These are phyloP conservation scores for Suillus spraguei DNA, from an alignment of 768 basidiomycete species.

Conservation along the genomic window DNA sequence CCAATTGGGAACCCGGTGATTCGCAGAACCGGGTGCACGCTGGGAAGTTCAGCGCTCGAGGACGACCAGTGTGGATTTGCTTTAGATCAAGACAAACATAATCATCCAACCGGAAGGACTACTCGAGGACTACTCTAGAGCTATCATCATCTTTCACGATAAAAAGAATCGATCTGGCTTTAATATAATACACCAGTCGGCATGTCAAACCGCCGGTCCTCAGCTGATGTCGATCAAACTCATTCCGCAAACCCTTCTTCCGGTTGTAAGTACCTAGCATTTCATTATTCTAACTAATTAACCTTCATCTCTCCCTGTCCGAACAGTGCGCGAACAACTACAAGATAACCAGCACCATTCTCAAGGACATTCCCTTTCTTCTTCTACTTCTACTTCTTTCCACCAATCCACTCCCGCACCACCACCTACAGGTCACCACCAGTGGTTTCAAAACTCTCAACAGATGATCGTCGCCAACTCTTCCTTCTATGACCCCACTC, in stretches of 20 bases:
- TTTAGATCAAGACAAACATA: background rate
- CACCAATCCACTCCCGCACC: slow-evolving; percentile 6
- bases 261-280: slow-evolving; percentile 29
- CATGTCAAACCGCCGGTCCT: slow-evolving; percentile 27
- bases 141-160: background rate
- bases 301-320: background rate
- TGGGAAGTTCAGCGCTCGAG: background rate
- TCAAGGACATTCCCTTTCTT: slow-evolving; percentile 2
- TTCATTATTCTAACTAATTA: slow-evolving; percentile 5
- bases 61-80: background rate
- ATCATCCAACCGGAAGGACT: too few species aligned
- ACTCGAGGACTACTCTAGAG: background rate
- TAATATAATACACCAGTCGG: background rate
- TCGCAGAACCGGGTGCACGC: background rate
- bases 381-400: slow-evolving; percentile 7
- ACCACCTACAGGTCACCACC: background rate
- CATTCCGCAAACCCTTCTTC: slow-evolving; percentile 17
- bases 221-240: slow-evolving; percentile 17
- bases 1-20: background rate
- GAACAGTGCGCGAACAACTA: slow-evolving; percentile 10
- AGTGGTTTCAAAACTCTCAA: slow-evolving; percentile 9
- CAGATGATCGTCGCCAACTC: slow-evolving; percentile 58
- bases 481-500: slow-evolving; percentile 55
- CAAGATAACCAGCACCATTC: background rate
- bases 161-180: background rate